Evolutionary conservation across 306 rosid species (phyloP), one percentile per base, ranked within the genome.

Genomic region (Acmispon strigosus): DNA sequence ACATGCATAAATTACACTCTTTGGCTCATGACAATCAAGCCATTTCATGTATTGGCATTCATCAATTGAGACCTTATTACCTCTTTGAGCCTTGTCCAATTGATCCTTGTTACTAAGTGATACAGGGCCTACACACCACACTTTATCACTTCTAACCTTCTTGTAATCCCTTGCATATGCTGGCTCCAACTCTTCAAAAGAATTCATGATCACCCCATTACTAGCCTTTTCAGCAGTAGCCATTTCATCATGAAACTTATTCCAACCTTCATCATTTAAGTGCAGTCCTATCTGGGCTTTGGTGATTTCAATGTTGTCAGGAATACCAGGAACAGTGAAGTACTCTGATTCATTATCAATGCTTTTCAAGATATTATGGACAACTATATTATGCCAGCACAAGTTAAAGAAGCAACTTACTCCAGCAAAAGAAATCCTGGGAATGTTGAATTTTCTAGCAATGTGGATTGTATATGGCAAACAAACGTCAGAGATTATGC

Each of bases 141-240:
- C 68, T 44, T 80, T 86, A 5, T 43, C 81, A 0, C 71, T 49
- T 44, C 49, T 78, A 4, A 34, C 44, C 65, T 83, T 85, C 63
- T 62, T 86, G 77, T 70, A 91, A 0, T 52, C 87, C 29, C 41
- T 22, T 24, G 73, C 62, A 70, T 81, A 86, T 5, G 51, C 73
- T 2, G 79, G 73, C 76, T 91, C 96, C 47, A 89, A 73, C 72
- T 86, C 96, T 76, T 89, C 86, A 49, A 83, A 89, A 11, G 88
- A 80, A 47, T 89, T 89, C 49, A 84, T 29, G 37, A 81, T 47
- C 3, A 68, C 10, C 52, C 91, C 92, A 58, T 78, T 75, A 27
- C 84, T 7, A 15, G 27, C 53, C 14, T 1, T 16, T 19, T 86
- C 96, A 14, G 88, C 89, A 13, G 0, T 84, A 8, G 1, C 11